These are phyloP conservation scores for Trichomonas gallinae DNA, from an alignment of 208 protist genomes.

Conservation along the genomic window DNA sequence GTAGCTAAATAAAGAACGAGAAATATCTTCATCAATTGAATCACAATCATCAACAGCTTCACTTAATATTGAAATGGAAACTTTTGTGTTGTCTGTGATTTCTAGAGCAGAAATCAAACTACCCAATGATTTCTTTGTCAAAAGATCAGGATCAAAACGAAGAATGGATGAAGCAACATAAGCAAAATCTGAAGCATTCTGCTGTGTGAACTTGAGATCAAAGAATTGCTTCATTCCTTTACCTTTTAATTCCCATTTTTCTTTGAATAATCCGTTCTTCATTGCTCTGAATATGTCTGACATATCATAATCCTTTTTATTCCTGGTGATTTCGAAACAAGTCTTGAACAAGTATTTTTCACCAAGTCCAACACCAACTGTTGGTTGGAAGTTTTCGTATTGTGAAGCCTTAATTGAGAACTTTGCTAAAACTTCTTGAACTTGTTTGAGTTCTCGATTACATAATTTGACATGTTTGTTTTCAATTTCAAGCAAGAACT, in stretches of 20 bases:
- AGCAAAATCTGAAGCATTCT: neutral
- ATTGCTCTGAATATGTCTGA: neutral
- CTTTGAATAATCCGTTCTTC: neutral
- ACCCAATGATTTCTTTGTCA: neutral
- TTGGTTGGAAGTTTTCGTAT: neutral
- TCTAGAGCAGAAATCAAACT: neutral
- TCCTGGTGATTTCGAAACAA: neutral
- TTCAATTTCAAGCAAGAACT: neutral
- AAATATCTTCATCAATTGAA: neutral
- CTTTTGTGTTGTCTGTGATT: neutral
- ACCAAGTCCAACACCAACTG: neutral
- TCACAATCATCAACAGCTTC: neutral
- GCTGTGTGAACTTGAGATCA: neutral
- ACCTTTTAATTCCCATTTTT: neutral
- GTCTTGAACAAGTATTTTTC: neutral
- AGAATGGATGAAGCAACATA: neutral
- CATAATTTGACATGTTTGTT: neutral
- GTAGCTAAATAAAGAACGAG: too few species aligned
- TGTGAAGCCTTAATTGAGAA: neutral
- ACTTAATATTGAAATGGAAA: neutral
- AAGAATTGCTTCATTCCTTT: neutral
- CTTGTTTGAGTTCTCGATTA: neutral
- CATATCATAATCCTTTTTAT: neutral
- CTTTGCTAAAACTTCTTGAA: neutral
- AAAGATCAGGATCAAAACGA: neutral